Conservation (phyloP, 2,329 filamentous ascomycete genomes). For the Alternaria atra region DNA sequence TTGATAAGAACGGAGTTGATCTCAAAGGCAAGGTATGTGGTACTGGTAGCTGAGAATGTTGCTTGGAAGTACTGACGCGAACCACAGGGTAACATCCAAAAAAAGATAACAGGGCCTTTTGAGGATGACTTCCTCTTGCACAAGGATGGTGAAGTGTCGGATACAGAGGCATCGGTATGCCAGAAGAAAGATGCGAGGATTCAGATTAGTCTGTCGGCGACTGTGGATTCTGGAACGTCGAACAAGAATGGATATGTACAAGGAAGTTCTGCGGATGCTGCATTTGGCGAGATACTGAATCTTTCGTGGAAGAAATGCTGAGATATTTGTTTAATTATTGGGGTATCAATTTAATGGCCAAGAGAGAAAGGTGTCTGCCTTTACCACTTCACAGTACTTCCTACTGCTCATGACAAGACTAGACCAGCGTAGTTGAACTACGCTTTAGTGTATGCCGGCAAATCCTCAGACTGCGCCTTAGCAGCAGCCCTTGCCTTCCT, state of each 20-base stretch:
- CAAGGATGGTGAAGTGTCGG: conserved; percentile 35
- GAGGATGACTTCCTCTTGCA: conserved; percentile 36
- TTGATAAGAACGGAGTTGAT: conserved; percentile 31
- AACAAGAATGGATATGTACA: conserved; percentile 24
- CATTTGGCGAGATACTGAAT: conserved; percentile 33
- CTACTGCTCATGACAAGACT: background rate
- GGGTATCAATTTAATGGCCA: conserved; percentile 16
- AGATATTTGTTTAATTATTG: background rate
- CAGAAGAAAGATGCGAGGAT: conserved; percentile 36
- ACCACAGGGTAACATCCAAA: conserved; percentile 34
- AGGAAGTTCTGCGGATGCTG: conserved; percentile 24
- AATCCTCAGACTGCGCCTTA: conserved; percentile 26
- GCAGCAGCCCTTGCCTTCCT: conserved; percentile 34
- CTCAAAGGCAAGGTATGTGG: conserved; percentile 37
- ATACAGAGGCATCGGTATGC: conserved; percentile 29
- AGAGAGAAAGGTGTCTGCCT: conserved; percentile 9
- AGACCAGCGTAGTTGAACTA: conserved; percentile 7
- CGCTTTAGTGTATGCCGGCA: conserved; percentile 38
- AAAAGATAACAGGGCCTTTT: conserved; percentile 33
- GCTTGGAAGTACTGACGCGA: background rate
- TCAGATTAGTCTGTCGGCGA: conserved; percentile 34
- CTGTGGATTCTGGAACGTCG: conserved; percentile 20
- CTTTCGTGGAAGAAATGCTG: conserved; percentile 37
- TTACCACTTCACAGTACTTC: background rate
- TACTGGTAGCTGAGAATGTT: background rate